Base-by-base conservation (phyloP, 768 basidiomycete species). In the Boletellus sp. region DNA sequence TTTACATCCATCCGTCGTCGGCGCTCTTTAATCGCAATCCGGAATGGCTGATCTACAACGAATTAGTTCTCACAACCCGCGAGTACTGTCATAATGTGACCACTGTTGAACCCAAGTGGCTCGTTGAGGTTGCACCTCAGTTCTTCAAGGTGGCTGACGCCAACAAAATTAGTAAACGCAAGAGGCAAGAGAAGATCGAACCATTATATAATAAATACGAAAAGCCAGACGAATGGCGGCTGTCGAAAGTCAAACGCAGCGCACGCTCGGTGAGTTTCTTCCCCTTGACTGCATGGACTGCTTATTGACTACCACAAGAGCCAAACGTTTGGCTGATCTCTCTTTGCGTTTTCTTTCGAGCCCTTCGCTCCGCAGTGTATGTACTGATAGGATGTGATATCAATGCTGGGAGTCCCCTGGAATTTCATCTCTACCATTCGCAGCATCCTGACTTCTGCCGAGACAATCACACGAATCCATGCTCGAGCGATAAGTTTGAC, bases 81-180 rank as follows among this genome's bases (percentile, higher is more conserved):
- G 90, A 93, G 70, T 96, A 90, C 64, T 90, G 87, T 66, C 87
- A 90, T 60, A 93, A 90, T 47, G 92, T 98, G 38, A 95, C 93
- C 0, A 90, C 92, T 1, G 80, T 99, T 52, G 96, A 99, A 65
- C 95, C 96, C 4, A 96, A 96, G 68, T 99, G 95, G 96, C 81
- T 98, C 8, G 90, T 94, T 16, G 94, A 99, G 63, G 94, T 95
- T 20, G 96, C 95, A 7, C 95, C 96, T 1, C 93, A 94, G 52
- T 97, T 96, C 78, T 99, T 98, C 86, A 91, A 90, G 70, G 93
- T 99, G 38, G 94, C 95, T 3, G 96, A 98, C 69, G 89, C 83
- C 46, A 94, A 94, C 74, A 97, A 96, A 71, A 95, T 98, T 72
- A 94, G 90, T 64, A 95, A 94, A 70, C 81, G 93, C 57, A 97